Evolutionary conservation across 2,329 filamentous ascomycete genomes (phyloP), one percentile per base, ranked within the genome.

Genomic region (Alternaria viburni): DNA sequence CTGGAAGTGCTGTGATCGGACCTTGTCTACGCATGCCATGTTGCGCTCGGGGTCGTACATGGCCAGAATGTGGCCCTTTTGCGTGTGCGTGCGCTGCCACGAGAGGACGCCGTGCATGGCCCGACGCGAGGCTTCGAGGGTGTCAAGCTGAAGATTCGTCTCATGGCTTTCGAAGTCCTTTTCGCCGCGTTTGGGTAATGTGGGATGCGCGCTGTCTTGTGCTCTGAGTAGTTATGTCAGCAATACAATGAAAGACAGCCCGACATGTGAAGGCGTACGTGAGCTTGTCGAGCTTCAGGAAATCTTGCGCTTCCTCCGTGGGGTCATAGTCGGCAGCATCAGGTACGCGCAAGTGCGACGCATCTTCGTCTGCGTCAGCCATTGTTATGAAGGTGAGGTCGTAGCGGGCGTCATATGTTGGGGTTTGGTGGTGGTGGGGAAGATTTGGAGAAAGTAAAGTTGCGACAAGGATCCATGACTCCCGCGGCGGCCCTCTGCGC

Each of bases 131-230:
- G 91, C 88, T 74, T 93, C 91, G 55, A 99, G 89, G 9, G 90
- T 88, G 60, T 87, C 86, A 68, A 90, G 89, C 80, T 99, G 96
- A 30, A 92, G 88, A 30, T 88, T 87, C 3, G 96, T 98, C 51
- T 92, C 92, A 81, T 98, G 93, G 26, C 92, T 90, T 81, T 98
- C 96, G 79, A 97, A 99, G 82, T 99, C 96, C 80, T 99, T 99
- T 79, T 97, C 93, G 64, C 96, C 96, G 67, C 93, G 93, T 69
- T 95, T 93, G 36, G 97, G 93, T 11, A 94, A 86, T 71, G 89
- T 88, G 83, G 82, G 72, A n/a, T 65, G 62, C 56, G 72, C 68
- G 51, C 65, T 69, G 47, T 71, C 71, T 45, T 70, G 64, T 44
- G 66, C 62, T 36, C 74, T 77, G 58, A 45, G 61, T n/a, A 7